These are phyloP conservation scores for Kodamaea ohmeri DNA, from an alignment of 1,139 yeast species.

Conservation along the genomic window DNA sequence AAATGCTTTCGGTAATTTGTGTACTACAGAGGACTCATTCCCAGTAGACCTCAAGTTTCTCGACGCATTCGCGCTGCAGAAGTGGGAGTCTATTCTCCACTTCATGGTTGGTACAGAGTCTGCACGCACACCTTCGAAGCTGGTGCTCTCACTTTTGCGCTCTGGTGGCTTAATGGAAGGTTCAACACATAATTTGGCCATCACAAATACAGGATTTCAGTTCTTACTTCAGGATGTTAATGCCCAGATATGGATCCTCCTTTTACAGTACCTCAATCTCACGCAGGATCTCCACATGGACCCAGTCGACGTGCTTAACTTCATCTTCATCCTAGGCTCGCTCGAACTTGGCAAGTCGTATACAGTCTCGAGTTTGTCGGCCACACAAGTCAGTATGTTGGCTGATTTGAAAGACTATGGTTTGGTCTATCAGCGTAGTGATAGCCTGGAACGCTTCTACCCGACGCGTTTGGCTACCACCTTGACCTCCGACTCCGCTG, in stretches of 20 bases:
- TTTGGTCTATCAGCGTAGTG: constrained; percentile 72
- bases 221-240: constrained; percentile 87
- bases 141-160: constrained; percentile 60
- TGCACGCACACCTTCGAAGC: constrained; percentile 61
- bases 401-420: constrained; percentile 92
- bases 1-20: constrained; percentile 45
- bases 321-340: constrained; percentile 89
- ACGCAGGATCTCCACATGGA: constrained; percentile 87
- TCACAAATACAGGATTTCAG: constrained; percentile 92
- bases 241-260: constrained; percentile 91
- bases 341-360: constrained; percentile 88
- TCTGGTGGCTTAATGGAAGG: constrained; percentile 88
- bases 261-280: constrained; percentile 81
- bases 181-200: constrained; percentile 49
- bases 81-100: constrained; percentile 95
- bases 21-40: constrained; percentile 34
- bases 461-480: constrained; percentile 93
- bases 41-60: constrained; percentile 62
- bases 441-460: constrained; percentile 64
- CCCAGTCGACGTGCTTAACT: constrained; percentile 92
- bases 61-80: constrained; percentile 76
- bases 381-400: constrained; percentile 82
- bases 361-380: constrained; percentile 65
- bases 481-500: constrained; percentile 78
- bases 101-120: constrained; percentile 94